Evolutionary conservation across 164 flowering plant species (phyloP).

Genomic region (Chimonanthus salicifolius): DNA sequence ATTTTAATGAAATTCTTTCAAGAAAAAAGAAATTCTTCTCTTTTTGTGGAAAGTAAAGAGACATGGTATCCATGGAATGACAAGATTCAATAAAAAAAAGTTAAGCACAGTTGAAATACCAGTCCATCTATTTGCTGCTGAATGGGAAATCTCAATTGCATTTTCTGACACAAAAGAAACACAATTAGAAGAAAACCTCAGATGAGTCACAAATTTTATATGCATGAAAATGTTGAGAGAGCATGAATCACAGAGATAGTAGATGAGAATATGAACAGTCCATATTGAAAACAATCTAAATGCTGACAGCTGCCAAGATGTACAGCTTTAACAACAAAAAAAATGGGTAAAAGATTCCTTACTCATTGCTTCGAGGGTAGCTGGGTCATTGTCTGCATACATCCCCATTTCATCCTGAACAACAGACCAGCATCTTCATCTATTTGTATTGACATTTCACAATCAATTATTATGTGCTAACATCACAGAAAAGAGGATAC

Average conservation of each 20-base stretch:
- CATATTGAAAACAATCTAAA: neutral
- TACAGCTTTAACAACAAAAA: too few species aligned
- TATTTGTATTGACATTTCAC: neutral
- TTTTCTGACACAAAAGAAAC: constrained; percentile 41
- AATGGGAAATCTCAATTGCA: constrained; percentile 67
- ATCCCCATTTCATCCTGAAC: constrained; percentile 71
- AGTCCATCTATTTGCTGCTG: constrained; percentile 98
- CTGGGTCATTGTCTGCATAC: constrained; percentile 95
- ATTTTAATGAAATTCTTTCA: neutral
- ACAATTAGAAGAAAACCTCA: constrained; percentile 12
- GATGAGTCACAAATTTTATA: neutral
- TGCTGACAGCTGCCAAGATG: neutral
- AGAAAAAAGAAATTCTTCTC: too few species aligned
- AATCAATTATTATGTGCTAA: neutral
- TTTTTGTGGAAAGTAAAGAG: neutral
- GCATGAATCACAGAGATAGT: too few species aligned
- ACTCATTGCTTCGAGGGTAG: constrained; percentile 88
- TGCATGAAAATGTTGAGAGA: neutral
- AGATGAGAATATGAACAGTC: neutral
- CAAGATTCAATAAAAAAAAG: neutral
- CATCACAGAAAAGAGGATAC: neutral
- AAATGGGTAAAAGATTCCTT: constrained; percentile 9
- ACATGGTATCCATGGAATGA: neutral
- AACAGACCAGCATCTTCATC: constrained; percentile 10
- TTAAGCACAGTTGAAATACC: constrained; percentile 29